Percentiles rank a stretch among this genome's conserved stretches.
These are phyloP conservation scores for Carex kokanica DNA, from an alignment of 176 grass and related monocot species.

Conservation along the genomic window DNA sequence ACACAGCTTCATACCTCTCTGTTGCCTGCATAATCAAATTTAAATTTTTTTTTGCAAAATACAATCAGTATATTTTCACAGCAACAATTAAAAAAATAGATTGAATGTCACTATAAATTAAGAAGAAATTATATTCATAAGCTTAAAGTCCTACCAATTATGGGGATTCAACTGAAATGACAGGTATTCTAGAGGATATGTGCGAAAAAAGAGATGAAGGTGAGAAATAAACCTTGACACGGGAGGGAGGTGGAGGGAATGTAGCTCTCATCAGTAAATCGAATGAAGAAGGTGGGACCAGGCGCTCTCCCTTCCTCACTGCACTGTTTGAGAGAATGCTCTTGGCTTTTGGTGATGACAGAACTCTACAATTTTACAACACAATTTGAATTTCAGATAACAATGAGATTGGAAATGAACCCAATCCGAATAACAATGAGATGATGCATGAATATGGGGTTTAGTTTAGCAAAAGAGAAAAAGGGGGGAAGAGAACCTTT, in stretches of 20 bases:
- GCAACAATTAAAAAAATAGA: not conserved
- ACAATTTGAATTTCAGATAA: not conserved
- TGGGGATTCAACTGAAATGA: not conserved
- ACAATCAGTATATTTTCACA: not conserved
- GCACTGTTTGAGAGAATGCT: slow-evolving; percentile 77
- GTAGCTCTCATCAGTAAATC: slow-evolving; percentile 71
- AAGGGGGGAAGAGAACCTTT: slow-evolving; percentile 44
- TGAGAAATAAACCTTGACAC: slow-evolving; percentile 54
- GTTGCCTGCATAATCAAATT: slow-evolving; percentile 56
- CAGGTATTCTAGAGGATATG: not conserved
- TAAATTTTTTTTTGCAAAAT: not conserved
- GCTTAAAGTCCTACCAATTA: no score
- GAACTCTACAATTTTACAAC: slow-evolving; percentile 47
- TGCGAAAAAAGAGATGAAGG: not conserved
- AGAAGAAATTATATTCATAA: not conserved
- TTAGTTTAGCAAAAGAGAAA: not conserved
- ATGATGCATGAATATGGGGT: not conserved
- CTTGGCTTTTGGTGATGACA: slow-evolving; percentile 65
- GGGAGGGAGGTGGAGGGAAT: slow-evolving; percentile 53
- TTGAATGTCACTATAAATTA: not conserved
- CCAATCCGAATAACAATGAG: not conserved
- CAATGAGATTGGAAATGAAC: not conserved
- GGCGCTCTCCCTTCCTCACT: slow-evolving; percentile 82
- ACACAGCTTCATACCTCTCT: slow-evolving; percentile 83
- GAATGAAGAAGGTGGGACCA: slow-evolving; percentile 67